Base-by-base conservation (phyloP, 345 rosid genomes). In the Aquilaria sinensis region DNA sequence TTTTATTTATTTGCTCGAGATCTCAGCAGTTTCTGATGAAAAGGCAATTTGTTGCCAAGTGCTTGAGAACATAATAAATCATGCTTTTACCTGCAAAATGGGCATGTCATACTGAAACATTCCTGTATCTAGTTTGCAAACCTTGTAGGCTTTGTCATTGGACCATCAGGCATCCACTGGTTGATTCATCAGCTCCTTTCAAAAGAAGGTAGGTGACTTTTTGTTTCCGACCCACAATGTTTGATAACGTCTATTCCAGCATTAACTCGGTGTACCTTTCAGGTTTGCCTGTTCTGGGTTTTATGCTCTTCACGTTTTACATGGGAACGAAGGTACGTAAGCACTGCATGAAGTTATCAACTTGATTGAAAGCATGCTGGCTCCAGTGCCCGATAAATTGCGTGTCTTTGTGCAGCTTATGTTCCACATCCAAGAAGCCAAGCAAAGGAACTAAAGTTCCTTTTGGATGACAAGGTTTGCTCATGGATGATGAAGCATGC, bases 141-240 rank as follows among this genome's bases (percentile, higher is more conserved):
- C 74, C 97, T 93, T 60, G 92, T 81, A 60, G 98, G 97, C 67
- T 93, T 86, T 77, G 96, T 93, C 57, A 74, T 93, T 53, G 95
- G 97, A 53, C 96, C 96, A 46, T 84, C 94, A 0, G 90, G 92
- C 47, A 47, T 82, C 67, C 83, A 85, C 77, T 88, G 87, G 97
- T 67, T 86, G 73, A 70, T 82, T 37, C 78, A 90, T 62, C 80
- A 69, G 61, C 90, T 93, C 80, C 80, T 82, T 48, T 70, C 66
- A 3, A 72, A 70, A 71, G 85, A 90, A 79, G 98, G 98, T 88
- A 80, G 34, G 59, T 5, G 45, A 29, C 3, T 51, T 33, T n/a
- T 11, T 52, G 6, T 13, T 45, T 51, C 55, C 56, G 31, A 43
- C 16, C 30, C 53, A 50, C 2, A 43, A 52, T 14, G 31, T 10